These are phyloP conservation scores for Knoxia roxburghii DNA, from an alignment of 257 asterid species.

Conservation along the genomic window DNA sequence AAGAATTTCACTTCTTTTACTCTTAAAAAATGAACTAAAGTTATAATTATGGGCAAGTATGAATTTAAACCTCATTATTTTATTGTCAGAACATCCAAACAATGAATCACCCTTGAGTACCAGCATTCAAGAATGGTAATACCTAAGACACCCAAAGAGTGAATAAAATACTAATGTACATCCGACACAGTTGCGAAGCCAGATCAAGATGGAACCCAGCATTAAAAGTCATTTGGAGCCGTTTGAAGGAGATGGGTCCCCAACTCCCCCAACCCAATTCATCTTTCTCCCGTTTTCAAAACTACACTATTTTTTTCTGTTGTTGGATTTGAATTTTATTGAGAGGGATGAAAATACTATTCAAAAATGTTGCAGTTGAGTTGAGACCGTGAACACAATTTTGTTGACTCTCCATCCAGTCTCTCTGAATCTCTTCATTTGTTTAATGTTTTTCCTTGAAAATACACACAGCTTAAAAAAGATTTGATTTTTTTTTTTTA, in stretches of 20 bases:
- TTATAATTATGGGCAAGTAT: too few relatives aligned
- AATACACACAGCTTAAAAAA: conserved; percentile 31
- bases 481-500: too few relatives aligned
- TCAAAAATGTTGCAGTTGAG: neutral
- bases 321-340: conserved; percentile 54
- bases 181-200: neutral
- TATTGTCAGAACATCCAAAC: too few relatives aligned
- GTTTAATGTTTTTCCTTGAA: conserved; percentile 52
- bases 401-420: conserved; percentile 31
- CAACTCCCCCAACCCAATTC: neutral
- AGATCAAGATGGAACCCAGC: conserved; percentile 26
- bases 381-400: conserved; percentile 15
- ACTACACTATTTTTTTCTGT: conserved; percentile 19
- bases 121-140: too few relatives aligned
- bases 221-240: conserved; percentile 43
- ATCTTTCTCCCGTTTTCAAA: conserved; percentile 37
- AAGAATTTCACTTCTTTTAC: too few relatives aligned
- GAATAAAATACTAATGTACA: neutral
- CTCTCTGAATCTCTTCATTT: conserved; percentile 6
- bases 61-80: too few relatives aligned
- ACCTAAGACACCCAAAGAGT: too few relatives aligned
- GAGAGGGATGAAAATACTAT: conserved; percentile 42
- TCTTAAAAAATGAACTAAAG: too few relatives aligned
- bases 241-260: conserved; percentile 62
- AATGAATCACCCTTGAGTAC: too few relatives aligned